phyloP scores from a whole-genome alignment of 108 stramenopile genomes.

The Skeletonema marinoi region DNA sequence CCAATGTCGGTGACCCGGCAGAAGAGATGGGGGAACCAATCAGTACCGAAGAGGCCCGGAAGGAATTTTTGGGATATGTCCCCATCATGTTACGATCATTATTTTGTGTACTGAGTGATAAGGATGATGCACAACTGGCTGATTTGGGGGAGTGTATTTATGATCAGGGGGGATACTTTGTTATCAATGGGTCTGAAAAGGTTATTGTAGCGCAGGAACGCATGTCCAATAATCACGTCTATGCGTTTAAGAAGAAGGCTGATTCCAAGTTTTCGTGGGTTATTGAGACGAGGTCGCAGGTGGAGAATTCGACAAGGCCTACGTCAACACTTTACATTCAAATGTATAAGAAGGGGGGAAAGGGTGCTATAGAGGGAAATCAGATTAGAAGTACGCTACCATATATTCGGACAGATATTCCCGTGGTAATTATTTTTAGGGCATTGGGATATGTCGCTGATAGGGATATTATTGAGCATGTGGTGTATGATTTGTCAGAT shows the following conservation, averaged over 20 bases:
- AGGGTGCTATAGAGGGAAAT: constrained; percentile 89
- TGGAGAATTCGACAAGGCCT: constrained; percentile 92
- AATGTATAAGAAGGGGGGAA: constrained; percentile 96
- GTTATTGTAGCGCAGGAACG: constrained; percentile 99
- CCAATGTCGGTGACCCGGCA: constrained; percentile 76
- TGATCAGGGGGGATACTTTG: constrained; percentile 99
- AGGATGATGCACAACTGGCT: constrained; percentile 93
- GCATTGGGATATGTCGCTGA: constrained; percentile 97
- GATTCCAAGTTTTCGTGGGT: constrained; percentile 96
- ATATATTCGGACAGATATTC: constrained; percentile 96
- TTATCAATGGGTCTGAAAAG: constrained; percentile 99
- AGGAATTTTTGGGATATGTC: constrained; percentile 95
- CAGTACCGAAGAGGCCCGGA: constrained; percentile 78
- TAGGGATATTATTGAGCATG: constrained; percentile 96
- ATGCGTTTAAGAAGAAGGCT: constrained; percentile 97
- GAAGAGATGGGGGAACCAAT: constrained; percentile 82
- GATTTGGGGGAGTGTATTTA: constrained; percentile 99
- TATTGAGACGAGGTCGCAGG: constrained; percentile 93
- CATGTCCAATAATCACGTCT: constrained; percentile 98
- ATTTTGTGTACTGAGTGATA: constrained; percentile 94
- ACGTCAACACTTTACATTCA: constrained; percentile 94
- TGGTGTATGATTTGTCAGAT: constrained; percentile 98
- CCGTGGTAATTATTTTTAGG: constrained; percentile 98
- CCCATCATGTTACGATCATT: constrained; percentile 97
- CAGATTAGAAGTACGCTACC: constrained; percentile 95